Evolutionary conservation across 192 early-diverging fungal species (phyloP).

Genomic region (Neocallimastix lanati): DNA sequence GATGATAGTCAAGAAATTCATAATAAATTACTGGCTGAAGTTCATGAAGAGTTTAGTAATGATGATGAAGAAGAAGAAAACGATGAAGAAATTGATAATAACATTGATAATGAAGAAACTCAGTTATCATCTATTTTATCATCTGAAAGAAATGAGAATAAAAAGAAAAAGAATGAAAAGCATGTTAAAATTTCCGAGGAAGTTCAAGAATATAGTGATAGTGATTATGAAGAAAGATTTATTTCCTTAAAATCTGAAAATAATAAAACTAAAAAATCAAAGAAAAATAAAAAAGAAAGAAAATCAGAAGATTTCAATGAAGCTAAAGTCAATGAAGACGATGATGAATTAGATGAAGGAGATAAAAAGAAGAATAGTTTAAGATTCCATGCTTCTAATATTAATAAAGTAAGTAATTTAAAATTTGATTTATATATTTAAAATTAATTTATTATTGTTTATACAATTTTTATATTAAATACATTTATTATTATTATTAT

Average conservation of each 20-base stretch:
- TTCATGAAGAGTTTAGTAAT: constrained; percentile 1
- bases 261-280: not conserved
- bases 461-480: too few species aligned
- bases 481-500: constrained; percentile 58
- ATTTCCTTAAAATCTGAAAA: not conserved
- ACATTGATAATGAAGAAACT: not conserved
- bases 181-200: constrained; percentile 11
- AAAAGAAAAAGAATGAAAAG: not conserved
- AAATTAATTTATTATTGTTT: too few species aligned
- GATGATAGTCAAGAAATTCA: not conserved
- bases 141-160: not conserved
- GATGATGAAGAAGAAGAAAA: constrained; percentile 1
- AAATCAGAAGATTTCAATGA: constrained; percentile 16
- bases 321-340: constrained; percentile 12
- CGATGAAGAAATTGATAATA: constrained; percentile 1
- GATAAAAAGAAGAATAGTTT: constrained; percentile 35
- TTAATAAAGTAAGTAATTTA: constrained; percentile 49
- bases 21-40: constrained; percentile 4
- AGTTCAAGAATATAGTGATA: not conserved
- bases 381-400: constrained; percentile 39
- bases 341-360: constrained; percentile 58
- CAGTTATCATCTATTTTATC: too few species aligned
- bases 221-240: not conserved
- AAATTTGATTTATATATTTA: too few species aligned
- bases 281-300: constrained; percentile 6